phyloP scores from a whole-genome alignment of 345 rosid species.

The Citrus inodora region DNA sequence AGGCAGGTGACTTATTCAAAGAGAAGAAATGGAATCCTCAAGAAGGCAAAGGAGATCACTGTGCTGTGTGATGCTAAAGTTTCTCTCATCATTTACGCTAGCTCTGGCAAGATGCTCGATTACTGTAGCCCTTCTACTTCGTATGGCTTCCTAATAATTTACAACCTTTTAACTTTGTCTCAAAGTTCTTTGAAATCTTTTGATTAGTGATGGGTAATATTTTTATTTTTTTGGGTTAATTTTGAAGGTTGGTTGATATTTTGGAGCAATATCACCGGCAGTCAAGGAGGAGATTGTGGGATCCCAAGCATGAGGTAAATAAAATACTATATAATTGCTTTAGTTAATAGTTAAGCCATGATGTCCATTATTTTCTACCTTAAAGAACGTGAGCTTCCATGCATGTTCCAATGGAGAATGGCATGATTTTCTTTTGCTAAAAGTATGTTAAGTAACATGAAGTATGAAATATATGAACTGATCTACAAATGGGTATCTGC shows the following conservation, averaged over 20 bases:
- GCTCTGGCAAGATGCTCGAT: slow-evolving; percentile 64
- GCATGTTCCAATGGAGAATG: slow-evolving; percentile 20
- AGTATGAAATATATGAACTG: slow-evolving; percentile 45
- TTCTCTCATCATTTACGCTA: slow-evolving; percentile 60
- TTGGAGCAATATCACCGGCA: slow-evolving; percentile 75
- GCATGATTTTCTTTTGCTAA: slow-evolving; percentile 28
- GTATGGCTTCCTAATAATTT: slow-evolving; percentile 20
- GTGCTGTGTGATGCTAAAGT: slow-evolving; percentile 78
- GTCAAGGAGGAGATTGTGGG: slow-evolving; percentile 84
- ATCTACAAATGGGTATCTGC: slow-evolving; percentile 47
- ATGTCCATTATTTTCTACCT: not conserved
- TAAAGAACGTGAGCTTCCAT: slow-evolving; percentile 8
- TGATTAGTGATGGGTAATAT: not conserved
- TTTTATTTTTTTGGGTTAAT: not conserved
- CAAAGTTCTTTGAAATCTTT: not conserved
- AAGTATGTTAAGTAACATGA: slow-evolving; percentile 41
- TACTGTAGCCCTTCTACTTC: slow-evolving; percentile 48
- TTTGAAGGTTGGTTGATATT: slow-evolving; percentile 62
- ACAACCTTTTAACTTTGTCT: not conserved
- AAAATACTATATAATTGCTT: not conserved
- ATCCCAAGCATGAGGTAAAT: slow-evolving; percentile 89
- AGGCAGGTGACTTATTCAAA: slow-evolving; percentile 73
- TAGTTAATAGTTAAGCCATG: too few species aligned
- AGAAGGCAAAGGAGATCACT: slow-evolving; percentile 78
- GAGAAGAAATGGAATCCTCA: slow-evolving; percentile 70